These are phyloP conservation scores for Umbelopsis sp. DNA, from an alignment of 371 early-diverging fungal species.

Conservation along the genomic window DNA sequence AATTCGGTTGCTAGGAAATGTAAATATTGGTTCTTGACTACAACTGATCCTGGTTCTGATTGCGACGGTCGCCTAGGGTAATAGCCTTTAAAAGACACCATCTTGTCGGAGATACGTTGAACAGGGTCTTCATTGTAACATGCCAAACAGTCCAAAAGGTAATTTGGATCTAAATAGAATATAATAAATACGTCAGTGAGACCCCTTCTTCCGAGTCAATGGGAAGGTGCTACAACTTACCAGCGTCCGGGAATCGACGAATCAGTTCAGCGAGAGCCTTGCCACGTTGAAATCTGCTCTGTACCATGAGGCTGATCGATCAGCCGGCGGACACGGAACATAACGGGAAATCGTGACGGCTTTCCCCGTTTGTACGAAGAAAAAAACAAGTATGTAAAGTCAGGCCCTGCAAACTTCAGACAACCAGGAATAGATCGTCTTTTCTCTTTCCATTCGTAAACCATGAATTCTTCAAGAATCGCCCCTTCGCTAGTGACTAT, in stretches of 20 bases:
- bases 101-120: conserved; percentile 48
- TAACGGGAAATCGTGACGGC: conserved; percentile 17
- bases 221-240: neutral
- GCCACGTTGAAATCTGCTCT: conserved; percentile 7
- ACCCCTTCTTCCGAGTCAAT: neutral
- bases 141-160: conserved; percentile 46
- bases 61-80: conserved; percentile 38
- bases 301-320: conserved; percentile 9
- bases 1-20: conserved; percentile 47
- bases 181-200: neutral
- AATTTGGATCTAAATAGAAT: conserved; percentile 41
- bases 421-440: neutral
- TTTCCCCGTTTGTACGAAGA: conserved; percentile 8
- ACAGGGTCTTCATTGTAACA: conserved; percentile 46
- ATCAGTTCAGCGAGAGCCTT: neutral
- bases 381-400: neutral
- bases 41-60: conserved; percentile 20
- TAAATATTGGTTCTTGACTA: conserved; percentile 38
- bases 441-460: conserved; percentile 1
- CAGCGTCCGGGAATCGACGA: neutral
- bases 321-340: conserved; percentile 16
- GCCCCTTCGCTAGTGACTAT: conserved; percentile 3
- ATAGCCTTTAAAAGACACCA: conserved; percentile 35
- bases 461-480: conserved; percentile 10
- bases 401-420: neutral